Percentiles rank a stretch among this genome's conserved stretches.
phyloP scores from a whole-genome alignment of 768 basidiomycete genomes.

The Rhodotorula sphaerocarpa region DNA sequence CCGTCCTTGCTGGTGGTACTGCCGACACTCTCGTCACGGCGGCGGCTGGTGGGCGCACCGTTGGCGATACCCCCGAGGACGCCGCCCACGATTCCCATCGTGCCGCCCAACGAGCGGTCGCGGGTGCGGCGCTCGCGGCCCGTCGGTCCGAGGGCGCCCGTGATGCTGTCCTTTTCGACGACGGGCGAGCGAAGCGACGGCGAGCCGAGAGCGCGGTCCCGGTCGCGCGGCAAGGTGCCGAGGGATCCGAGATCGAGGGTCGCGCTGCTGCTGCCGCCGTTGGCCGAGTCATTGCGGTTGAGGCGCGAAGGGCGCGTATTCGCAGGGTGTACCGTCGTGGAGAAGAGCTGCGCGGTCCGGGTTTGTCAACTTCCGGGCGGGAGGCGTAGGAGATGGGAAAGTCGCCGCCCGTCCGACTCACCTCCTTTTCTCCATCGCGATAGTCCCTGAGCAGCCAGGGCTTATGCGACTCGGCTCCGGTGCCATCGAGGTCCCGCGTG shows the following conservation, averaged over 20 bases:
- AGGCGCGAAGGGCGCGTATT: constrained; percentile 26
- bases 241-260: constrained; percentile 34
- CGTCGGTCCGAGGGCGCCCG: background rate
- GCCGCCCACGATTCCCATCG: constrained; percentile 29
- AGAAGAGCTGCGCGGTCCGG: constrained; percentile 18
- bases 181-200: constrained; percentile 22
- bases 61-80: constrained; percentile 30
- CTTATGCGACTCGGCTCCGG: background rate
- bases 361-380: too few species aligned
- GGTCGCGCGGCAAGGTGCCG: constrained; percentile 33
- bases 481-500: constrained; percentile 11
- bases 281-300: constrained; percentile 23
- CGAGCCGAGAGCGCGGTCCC: constrained; percentile 32
- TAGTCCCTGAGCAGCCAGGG: constrained; percentile 31
- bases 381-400: background rate
- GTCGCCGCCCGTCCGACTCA: constrained; percentile 14
- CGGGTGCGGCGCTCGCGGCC: constrained; percentile 15
- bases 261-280: background rate
- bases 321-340: constrained; percentile 33
- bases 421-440: constrained; percentile 35
- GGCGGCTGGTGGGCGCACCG: background rate
- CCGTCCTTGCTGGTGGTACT: constrained; percentile 12
- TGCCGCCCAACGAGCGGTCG: constrained; percentile 9
- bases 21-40: constrained; percentile 5
- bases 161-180: constrained; percentile 12